Base-by-base conservation (phyloP, 2,329 filamentous ascomycete species). In the Akanthomyces muscarius region DNA sequence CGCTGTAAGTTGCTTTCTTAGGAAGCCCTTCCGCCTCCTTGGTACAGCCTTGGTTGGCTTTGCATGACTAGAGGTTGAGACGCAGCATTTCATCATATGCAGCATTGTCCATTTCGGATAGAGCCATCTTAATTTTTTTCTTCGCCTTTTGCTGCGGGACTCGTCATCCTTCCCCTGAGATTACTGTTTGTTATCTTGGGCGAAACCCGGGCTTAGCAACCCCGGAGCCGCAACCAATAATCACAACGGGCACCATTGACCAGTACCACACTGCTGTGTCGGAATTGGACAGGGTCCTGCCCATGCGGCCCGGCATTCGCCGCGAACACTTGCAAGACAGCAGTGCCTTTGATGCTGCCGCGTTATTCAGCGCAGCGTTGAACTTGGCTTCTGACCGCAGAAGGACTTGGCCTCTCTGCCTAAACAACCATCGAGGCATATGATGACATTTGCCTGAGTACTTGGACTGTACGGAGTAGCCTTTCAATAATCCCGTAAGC, bases 121-220 rank as follows among this genome's bases (percentile, higher is more conserved):
- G 28, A 30, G 28, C 28, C 28, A 30, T 36, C 33, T 11, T 50
- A 3, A 5, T 18, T n/a, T 25, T 50, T 4, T 16, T 5, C 5
- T 50, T 30, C 10, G 7, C 8, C 7, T 25, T 2, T 50, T 50
- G 47, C 21, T 42, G 52, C 36, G 38, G 52, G 52, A 55, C n/a
- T 56, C 53, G 53, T 56, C 53, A 56, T 44, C 53, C 23, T 45
- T 25, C 41, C 25, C 53, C 38, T 33, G 38, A 44, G 36, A 55
- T 56, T 30, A 45, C 53, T 55, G 50, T 52, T 11, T 41, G 41
- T 30, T 44, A 28, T 56, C 41, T 45, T 16, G 21, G 41, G 53
- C 53, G 53, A 56, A 56, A 56, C 53, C 53, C 53, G 53, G 25
- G 2, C 16, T 3, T 45, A 21, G 41, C 38, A 45, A 45, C 41